These are phyloP conservation scores for Solanum boliviense DNA, from an alignment of 257 asterid species.

Conservation along the genomic window DNA sequence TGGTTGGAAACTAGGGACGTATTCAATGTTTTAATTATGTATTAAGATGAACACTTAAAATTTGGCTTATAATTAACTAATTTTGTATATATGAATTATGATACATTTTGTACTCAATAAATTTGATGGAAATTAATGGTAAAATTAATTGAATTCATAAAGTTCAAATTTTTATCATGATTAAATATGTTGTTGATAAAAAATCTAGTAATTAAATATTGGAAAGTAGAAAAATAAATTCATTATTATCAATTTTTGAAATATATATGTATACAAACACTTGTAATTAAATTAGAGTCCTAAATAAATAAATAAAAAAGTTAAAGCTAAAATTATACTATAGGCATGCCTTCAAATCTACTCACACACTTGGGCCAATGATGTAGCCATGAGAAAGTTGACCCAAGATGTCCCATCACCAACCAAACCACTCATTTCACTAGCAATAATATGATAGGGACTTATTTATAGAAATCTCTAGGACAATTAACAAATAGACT, in stretches of 20 bases:
- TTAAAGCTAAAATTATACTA: not conserved
- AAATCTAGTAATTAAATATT: no score
- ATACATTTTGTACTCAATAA: not conserved
- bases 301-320: not conserved
- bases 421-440: not conserved
- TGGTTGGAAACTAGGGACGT: not conserved
- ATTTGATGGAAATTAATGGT: no score
- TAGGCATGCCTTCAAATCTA: not conserved
- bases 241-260: not conserved
- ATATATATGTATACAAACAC: no score
- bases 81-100: not conserved
- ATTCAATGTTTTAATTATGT: not conserved
- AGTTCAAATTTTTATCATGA: not conserved
- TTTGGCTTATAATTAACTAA: not conserved
- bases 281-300: not conserved
- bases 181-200: not conserved
- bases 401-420: not conserved
- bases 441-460: not conserved
- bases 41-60: not conserved
- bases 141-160: not conserved
- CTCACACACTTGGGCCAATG: not conserved
- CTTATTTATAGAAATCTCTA: no score
- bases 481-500: not conserved
- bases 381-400: not conserved
- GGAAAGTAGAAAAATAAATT: not conserved